Evolutionary conservation across 31 red algal genomes (phyloP).

Genomic region (Asparagopsis taxiformis): DNA sequence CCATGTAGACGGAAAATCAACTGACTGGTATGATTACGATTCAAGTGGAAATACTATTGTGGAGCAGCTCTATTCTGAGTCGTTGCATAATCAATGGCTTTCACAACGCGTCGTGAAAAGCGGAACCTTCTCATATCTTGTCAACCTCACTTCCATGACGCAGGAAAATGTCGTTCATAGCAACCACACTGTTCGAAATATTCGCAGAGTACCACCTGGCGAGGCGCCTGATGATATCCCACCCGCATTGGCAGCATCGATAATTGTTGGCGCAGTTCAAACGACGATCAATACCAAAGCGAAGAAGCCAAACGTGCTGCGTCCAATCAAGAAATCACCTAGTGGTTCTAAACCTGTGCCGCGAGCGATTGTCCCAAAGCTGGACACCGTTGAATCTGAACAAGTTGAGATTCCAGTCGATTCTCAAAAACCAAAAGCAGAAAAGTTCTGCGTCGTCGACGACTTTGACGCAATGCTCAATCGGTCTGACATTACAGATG

Average conservation of each 20-base stretch:
- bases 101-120: conserved; percentile 34
- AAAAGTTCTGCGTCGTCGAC: conserved; percentile 6
- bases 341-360: background rate
- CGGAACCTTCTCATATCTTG: conserved; percentile 43
- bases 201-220: conserved; percentile 25
- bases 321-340: background rate
- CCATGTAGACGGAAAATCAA: conserved; percentile 41
- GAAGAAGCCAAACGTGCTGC: conserved; percentile 24
- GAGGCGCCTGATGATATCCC: conserved; percentile 14
- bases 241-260: background rate
- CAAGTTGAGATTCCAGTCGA: background rate
- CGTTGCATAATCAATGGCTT: conserved; percentile 35
- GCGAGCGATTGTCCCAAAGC: background rate
- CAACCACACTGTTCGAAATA: conserved; percentile 42
- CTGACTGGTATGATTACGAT: conserved; percentile 52
- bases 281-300: background rate
- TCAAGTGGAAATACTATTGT: conserved; percentile 24
- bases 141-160: conserved; percentile 46
- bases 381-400: background rate
- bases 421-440: background rate
- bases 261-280: background rate
- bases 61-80: conserved; percentile 52
- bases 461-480: conserved; percentile 23
- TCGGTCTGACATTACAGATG: conserved; percentile 18
- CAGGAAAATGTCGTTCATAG: conserved; percentile 47